Conservation (phyloP, 2,329 filamentous ascomycete species). For the Hymenoscyphus fructigenus region DNA sequence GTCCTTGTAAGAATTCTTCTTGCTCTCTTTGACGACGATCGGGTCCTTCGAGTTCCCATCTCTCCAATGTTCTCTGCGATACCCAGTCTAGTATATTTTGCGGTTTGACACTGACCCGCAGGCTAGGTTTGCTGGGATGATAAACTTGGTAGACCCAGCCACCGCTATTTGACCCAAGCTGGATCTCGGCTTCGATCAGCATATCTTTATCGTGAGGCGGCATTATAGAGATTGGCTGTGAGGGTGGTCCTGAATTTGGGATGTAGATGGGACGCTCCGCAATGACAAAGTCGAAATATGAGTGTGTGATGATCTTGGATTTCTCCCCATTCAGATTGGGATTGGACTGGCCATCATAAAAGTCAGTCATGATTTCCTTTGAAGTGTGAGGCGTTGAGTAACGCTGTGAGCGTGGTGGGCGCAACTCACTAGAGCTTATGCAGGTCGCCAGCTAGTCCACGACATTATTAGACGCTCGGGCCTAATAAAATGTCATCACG, state of each 20-base stretch:
- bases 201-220: constrained; percentile 52
- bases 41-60: constrained; percentile 41
- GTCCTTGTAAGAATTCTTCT: constrained; percentile 7
- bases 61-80: constrained; percentile 54
- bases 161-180: constrained; percentile 39
- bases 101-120: constrained; percentile 54
- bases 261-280: constrained; percentile 40
- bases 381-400: neutral
- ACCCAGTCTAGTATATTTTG: constrained; percentile 55
- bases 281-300: constrained; percentile 33
- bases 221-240: constrained; percentile 48
- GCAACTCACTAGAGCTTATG: neutral
- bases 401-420: neutral
- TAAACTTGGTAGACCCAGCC: constrained; percentile 30
- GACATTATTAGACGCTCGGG: neutral
- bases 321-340: neutral
- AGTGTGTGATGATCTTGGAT: neutral
- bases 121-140: constrained; percentile 35
- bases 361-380: neutral
- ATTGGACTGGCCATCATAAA: neutral
- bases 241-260: constrained; percentile 48
- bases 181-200: constrained; percentile 53
- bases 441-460: neutral
- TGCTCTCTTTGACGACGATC: constrained; percentile 42
- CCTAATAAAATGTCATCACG: too few species aligned